These are phyloP conservation scores for Dalbergia cochinchinensis DNA, from an alignment of 306 rosid species.

Conservation along the genomic window DNA sequence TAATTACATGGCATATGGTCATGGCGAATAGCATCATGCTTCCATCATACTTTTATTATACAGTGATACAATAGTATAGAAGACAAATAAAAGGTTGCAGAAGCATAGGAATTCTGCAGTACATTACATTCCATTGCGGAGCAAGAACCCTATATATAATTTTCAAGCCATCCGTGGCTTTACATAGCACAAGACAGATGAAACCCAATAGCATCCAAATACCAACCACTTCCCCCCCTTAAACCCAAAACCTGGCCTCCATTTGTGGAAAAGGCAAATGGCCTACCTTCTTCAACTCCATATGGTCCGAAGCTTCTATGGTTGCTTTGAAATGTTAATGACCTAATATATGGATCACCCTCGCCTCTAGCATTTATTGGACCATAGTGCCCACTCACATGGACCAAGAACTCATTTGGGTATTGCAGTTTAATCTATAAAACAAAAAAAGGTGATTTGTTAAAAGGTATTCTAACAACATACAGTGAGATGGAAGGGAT, in stretches of 20 bases:
- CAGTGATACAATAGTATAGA: no score
- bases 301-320: slow-evolving; percentile 63
- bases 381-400: slow-evolving; percentile 63
- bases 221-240: slow-evolving; percentile 61
- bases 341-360: slow-evolving; percentile 58
- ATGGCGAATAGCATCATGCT: no score
- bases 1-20: no score
- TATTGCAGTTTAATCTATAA: slow-evolving; percentile 64
- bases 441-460: background rate
- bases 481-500: background rate
- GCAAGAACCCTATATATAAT: slow-evolving; percentile 12
- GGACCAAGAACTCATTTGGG: slow-evolving; percentile 59
- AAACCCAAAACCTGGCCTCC: slow-evolving; percentile 70
- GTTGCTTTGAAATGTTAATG: slow-evolving; percentile 66
- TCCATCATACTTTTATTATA: no score
- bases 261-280: slow-evolving; percentile 59
- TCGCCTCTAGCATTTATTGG: slow-evolving; percentile 45
- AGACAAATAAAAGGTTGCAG: no score
- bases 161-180: background rate
- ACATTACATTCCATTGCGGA: no score
- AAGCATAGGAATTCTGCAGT: no score
- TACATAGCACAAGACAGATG: slow-evolving; percentile 16
- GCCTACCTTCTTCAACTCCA: slow-evolving; percentile 72
- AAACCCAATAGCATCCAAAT: slow-evolving; percentile 57
- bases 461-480: background rate